A percentile compares a stretch with the other conserved stretches of the same genome.
These are phyloP conservation scores for Colletotrichum eleusines DNA, from an alignment of 2,329 filamentous ascomycete species.

Conservation along the genomic window DNA sequence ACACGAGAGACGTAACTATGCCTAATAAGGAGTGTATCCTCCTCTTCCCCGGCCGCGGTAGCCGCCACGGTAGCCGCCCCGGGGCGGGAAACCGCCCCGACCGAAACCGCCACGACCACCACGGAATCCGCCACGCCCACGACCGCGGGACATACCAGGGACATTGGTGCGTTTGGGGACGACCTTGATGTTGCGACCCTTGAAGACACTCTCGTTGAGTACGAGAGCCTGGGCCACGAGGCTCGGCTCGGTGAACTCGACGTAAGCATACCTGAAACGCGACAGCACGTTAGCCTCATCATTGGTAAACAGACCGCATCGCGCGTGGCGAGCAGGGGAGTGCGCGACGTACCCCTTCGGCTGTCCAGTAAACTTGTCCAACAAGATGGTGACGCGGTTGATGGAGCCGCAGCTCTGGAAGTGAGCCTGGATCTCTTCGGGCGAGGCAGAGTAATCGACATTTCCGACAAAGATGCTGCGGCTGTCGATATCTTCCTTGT, in stretches of 20 bases:
- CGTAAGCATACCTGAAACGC: constrained; percentile 87
- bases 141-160: constrained; percentile 90
- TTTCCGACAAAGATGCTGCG: constrained; percentile 99
- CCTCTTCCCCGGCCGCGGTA: constrained; percentile 76
- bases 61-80: constrained; percentile 74
- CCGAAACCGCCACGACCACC: constrained; percentile 65
- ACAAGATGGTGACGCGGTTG: constrained; percentile 95
- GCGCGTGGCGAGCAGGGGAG: neutral
- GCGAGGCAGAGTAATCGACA: constrained; percentile 96
- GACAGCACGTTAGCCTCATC: neutral
- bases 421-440: constrained; percentile 97
- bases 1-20: constrained; percentile 4
- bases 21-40: constrained; percentile 75
- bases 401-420: constrained; percentile 98
- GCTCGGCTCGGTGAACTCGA: constrained; percentile 95
- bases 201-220: constrained; percentile 95
- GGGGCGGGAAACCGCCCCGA: constrained; percentile 64
- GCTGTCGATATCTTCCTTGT: constrained; percentile 94
- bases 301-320: no score
- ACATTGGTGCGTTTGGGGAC: constrained; percentile 95
- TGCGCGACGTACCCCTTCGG: constrained; percentile 90
- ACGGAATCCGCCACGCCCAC: constrained; percentile 69
- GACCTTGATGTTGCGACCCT: constrained; percentile 95
- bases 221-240: constrained; percentile 94
- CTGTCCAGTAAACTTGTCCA: constrained; percentile 98